Conservation (phyloP, 2,329 filamentous ascomycete species). For the Botryotinia convoluta region DNA sequence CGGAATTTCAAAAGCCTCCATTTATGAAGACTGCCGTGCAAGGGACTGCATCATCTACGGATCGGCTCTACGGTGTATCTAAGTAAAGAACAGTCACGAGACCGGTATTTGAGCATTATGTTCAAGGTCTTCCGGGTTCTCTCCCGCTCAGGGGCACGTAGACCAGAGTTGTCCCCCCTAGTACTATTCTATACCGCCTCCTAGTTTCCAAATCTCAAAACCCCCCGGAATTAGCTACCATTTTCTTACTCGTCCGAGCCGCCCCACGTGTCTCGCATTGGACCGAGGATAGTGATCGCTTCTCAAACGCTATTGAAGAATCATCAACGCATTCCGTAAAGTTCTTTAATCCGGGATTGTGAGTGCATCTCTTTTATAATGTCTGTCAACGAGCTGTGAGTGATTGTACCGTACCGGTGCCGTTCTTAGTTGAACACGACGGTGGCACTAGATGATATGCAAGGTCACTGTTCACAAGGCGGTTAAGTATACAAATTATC, state of each 20-base stretch:
- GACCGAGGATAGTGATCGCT: slow-evolving; percentile 2
- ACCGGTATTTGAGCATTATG: not conserved
- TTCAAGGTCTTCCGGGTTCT: slow-evolving; percentile 20
- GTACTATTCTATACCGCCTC: slow-evolving; percentile 12
- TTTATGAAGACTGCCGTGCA: slow-evolving; percentile 13
- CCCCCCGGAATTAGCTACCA: not conserved
- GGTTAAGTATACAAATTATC: slow-evolving; percentile 11
- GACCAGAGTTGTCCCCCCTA: slow-evolving; percentile 16
- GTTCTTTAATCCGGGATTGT: not conserved
- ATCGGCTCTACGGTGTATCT: not conserved
- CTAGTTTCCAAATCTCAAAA: not conserved
- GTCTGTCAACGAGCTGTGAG: not conserved
- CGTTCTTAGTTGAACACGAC: not conserved
- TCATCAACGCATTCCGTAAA: not conserved
- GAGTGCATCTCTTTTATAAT: not conserved
- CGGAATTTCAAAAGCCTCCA: not conserved
- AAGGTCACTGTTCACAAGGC: slow-evolving; percentile 14
- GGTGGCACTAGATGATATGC: not conserved
- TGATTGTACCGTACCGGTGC: not conserved
- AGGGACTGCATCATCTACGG: not conserved
- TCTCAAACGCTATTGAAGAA: slow-evolving; percentile 7
- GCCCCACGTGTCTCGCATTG: slow-evolving; percentile 19
- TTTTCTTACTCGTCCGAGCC: slow-evolving; percentile 4
- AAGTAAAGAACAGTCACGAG: slow-evolving; percentile 13
- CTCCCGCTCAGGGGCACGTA: slow-evolving; percentile 21